These are phyloP conservation scores for Gymnopilus junonius DNA, from an alignment of 768 basidiomycete species.

Conservation along the genomic window DNA sequence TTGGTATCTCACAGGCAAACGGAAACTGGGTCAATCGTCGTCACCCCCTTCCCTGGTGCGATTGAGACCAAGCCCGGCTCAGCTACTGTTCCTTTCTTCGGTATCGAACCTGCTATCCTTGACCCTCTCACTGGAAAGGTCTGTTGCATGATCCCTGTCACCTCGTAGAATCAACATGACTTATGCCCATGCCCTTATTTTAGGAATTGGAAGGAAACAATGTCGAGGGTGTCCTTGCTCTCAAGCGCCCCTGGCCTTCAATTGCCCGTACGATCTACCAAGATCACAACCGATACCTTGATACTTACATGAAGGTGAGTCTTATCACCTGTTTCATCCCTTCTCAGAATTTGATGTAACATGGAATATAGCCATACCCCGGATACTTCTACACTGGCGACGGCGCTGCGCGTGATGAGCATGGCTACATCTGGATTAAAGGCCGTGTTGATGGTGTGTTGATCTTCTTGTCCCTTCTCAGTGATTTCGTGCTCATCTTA, in stretches of 20 bases:
- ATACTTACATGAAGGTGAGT: slow-evolving; percentile 52
- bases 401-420: slow-evolving; percentile 90
- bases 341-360: not conserved
- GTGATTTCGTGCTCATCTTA: not conserved
- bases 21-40: slow-evolving; percentile 94
- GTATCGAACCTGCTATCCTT: slow-evolving; percentile 86
- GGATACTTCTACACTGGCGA: slow-evolving; percentile 98
- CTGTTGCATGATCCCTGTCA: slow-evolving; percentile 16
- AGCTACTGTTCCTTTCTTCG: slow-evolving; percentile 98
- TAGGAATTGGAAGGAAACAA: slow-evolving; percentile 75
- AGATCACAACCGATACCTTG: slow-evolving; percentile 84
- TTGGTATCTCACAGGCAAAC: slow-evolving; percentile 70
- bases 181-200: too few species aligned
- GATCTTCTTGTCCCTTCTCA: slow-evolving; percentile 3
- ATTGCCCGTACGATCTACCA: slow-evolving; percentile 91
- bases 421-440: slow-evolving; percentile 99
- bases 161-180: not conserved
- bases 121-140: slow-evolving; percentile 81
- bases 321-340: not conserved
- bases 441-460: slow-evolving; percentile 89
- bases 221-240: slow-evolving; percentile 89
- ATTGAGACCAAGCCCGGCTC: slow-evolving; percentile 96
- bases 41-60: slow-evolving; percentile 96
- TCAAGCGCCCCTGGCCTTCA: slow-evolving; percentile 92
- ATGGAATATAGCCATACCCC: slow-evolving; percentile 72